Conservation (phyloP, 805 yeast species). For the Wickerhamomyces bisporus region DNA sequence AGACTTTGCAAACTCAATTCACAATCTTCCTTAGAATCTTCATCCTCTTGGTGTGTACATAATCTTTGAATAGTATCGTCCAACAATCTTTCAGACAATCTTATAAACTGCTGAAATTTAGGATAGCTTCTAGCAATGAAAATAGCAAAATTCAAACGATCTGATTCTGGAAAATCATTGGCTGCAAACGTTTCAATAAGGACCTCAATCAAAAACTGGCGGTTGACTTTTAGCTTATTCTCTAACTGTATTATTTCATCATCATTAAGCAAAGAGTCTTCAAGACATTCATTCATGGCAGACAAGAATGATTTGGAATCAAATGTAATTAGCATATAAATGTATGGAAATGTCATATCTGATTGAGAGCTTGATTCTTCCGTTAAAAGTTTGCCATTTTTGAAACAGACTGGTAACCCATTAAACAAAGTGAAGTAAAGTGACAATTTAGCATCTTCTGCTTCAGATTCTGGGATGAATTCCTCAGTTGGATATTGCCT, state of each 20-base stretch:
- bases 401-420: constrained; percentile 36
- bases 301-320: constrained; percentile 58
- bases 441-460: constrained; percentile 39
- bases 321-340: constrained; percentile 48
- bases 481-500: constrained; percentile 74
- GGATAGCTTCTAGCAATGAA: constrained; percentile 80
- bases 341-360: constrained; percentile 65
- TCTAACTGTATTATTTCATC: constrained; percentile 32
- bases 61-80: constrained; percentile 43
- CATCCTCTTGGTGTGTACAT: constrained; percentile 34
- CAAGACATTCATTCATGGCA: constrained; percentile 76
- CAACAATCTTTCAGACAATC: constrained; percentile 58
- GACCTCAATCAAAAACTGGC: constrained; percentile 78
- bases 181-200: constrained; percentile 52
- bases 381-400: constrained; percentile 28
- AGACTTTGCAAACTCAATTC: constrained; percentile 75
- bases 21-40: constrained; percentile 44
- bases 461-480: constrained; percentile 31
- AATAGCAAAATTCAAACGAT: constrained; percentile 43
- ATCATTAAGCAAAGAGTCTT: constrained; percentile 70
- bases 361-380: constrained; percentile 22
- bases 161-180: constrained; percentile 26
- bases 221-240: constrained; percentile 35
- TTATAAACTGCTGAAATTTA: constrained; percentile 77
- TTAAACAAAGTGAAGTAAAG: constrained; percentile 57